Base-by-base conservation (phyloP, 805 yeast genomes). In the Ogataea wickerhamii region DNA sequence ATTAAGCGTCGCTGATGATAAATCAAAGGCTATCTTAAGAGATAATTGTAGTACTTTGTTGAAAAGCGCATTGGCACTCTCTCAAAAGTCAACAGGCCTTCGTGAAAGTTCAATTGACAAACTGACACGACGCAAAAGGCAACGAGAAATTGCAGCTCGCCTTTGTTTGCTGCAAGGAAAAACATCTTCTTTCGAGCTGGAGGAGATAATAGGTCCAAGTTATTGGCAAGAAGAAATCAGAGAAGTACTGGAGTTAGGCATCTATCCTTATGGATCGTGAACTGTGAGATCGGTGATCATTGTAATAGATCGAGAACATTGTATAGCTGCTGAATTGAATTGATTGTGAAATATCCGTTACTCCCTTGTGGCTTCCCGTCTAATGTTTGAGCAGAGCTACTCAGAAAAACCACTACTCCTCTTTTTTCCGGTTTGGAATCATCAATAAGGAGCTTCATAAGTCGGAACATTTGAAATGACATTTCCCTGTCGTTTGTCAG, bases 1-100 rank as follows among this genome's bases (percentile, higher is more conserved):
- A 31, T 22, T 71, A 3, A 34, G 51, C 0, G 43, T 37, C 18
- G 61, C 58, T 7, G 53, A 58, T 18, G 66, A 73, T 0, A 40
- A 43, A 2, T 59, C 60, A 12, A 61, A 42, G 14, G 45, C 40
- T 2, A 49, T 69, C 1, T 53, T 76, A 14, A 39, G 59, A 5
- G 53, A 57, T 10, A 76, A 76, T 40, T 54, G 67, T 31, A 66
- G 58, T 28, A 68, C 64, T 3, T 59, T 74, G 24, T 53, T 73
- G 25, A 73, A 70, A 40, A 74, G 66, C 44, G 73, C 76, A 18
- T 54, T 71, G 56, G 65, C 61, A 6, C 47, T 64, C 24, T 65
- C 80, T 2, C 67, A 70, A 36, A 53, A 62, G 16, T 53, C 70
- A 3, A 80, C 80, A 2, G 82, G 82, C 0, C 51, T 76, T 21